Evolutionary conservation across 73 alveolate genomes (phyloP).

Genomic region (Tetrahymena elliotti): DNA sequence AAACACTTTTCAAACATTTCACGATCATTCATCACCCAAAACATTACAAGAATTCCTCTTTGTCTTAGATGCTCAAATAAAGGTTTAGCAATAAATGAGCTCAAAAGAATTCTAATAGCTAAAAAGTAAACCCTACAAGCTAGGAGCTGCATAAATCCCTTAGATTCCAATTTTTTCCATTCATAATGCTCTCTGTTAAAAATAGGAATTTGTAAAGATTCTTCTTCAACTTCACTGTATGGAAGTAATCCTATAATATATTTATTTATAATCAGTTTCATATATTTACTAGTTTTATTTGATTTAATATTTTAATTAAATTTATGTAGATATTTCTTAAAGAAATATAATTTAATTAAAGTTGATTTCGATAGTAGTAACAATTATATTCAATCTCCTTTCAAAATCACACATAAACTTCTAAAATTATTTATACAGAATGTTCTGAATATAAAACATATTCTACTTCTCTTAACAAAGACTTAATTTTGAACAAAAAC

Average conservation of each 20-base stretch:
- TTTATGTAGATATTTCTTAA: too few species aligned
- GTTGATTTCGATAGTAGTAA: too few species aligned
- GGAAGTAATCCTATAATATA: constrained; percentile 11
- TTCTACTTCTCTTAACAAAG: background rate
- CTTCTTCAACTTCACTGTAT: constrained; percentile 23
- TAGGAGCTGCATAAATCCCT: background rate
- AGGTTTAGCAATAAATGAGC: background rate
- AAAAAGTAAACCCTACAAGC: background rate
- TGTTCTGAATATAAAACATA: too few species aligned
- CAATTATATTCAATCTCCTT: too few species aligned
- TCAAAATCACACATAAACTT: too few species aligned
- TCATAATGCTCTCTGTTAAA: constrained; percentile 8
- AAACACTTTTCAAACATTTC: background rate
- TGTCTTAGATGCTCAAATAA: background rate
- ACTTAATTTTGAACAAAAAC: too few species aligned
- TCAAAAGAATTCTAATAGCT: background rate
- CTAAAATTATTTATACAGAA: too few species aligned
- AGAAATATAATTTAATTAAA: too few species aligned
- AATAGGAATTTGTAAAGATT: constrained; percentile 17
- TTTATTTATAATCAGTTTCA: background rate
- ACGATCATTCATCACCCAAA: background rate
- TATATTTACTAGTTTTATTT: too few species aligned
- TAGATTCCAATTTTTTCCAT: constrained; percentile 3
- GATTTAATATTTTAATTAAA: too few species aligned
- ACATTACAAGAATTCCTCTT: background rate